These are phyloP conservation scores for Phytophthora cactorum DNA, from an alignment of 352 stramenopile species.

Conservation along the genomic window DNA sequence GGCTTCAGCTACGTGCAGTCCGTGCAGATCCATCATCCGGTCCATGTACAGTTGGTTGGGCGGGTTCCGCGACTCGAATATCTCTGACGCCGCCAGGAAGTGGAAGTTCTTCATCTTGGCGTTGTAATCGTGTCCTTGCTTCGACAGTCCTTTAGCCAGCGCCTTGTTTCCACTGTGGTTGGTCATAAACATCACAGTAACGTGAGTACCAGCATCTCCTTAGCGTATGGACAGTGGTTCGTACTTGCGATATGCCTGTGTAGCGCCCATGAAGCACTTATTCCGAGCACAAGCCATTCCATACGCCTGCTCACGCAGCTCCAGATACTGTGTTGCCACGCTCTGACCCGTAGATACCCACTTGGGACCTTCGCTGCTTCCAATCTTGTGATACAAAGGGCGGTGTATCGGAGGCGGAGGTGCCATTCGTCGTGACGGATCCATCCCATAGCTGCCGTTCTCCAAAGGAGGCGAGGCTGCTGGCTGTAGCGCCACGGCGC, in stretches of 20 bases:
- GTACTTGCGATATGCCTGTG: slow-evolving; percentile 83
- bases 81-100: slow-evolving; percentile 72
- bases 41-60: slow-evolving; percentile 79
- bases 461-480: slow-evolving; percentile 3
- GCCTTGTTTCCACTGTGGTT: slow-evolving; percentile 70
- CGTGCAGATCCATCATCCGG: slow-evolving; percentile 84
- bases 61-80: slow-evolving; percentile 85
- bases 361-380: slow-evolving; percentile 42
- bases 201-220: slow-evolving; percentile 11
- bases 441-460: slow-evolving; percentile 24
- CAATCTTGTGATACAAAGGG: slow-evolving; percentile 65
- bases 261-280: slow-evolving; percentile 89
- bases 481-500: slow-evolving; percentile 71
- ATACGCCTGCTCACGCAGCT: slow-evolving; percentile 80
- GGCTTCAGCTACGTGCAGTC: slow-evolving; percentile 80
- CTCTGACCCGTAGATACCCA: slow-evolving; percentile 73
- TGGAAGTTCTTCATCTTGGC: slow-evolving; percentile 87
- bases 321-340: slow-evolving; percentile 74
- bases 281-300: slow-evolving; percentile 83
- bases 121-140: slow-evolving; percentile 84
- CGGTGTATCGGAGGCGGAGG: slow-evolving; percentile 34
- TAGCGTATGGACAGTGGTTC: slow-evolving; percentile 2
- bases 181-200: slow-evolving; percentile 26
- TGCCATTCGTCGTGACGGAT: slow-evolving; percentile 24
- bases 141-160: slow-evolving; percentile 74